phyloP scores from a whole-genome alignment of 2,329 filamentous ascomycete species.

The Diaporthe vaccinii region DNA sequence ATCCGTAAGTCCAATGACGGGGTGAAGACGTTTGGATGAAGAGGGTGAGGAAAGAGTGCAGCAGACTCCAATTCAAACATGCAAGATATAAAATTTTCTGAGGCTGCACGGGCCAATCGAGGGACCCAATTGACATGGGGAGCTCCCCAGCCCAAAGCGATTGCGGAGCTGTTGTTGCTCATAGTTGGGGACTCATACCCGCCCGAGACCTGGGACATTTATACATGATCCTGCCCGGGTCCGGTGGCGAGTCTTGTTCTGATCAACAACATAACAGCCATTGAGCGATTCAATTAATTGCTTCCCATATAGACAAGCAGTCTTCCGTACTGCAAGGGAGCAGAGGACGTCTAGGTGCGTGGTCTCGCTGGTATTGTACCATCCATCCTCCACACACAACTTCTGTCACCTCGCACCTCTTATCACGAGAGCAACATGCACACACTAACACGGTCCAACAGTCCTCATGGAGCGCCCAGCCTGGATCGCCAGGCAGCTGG shows the following conservation, averaged over 20 bases:
- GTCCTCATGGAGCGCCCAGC: slow-evolving; percentile 40
- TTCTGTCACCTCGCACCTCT: neutral
- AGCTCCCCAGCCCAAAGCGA: slow-evolving; percentile 18
- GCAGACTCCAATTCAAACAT: neutral
- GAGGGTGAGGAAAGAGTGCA: neutral
- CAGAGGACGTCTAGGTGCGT: slow-evolving; percentile 1
- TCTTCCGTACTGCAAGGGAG: neutral
- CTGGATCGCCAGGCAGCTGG: slow-evolving; percentile 41
- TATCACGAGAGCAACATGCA: neutral
- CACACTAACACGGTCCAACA: neutral
- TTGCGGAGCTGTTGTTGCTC: slow-evolving; percentile 37
- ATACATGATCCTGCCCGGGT: neutral
- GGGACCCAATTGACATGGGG: slow-evolving; percentile 20
- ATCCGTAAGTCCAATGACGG: neutral
- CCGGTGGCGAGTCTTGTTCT: slow-evolving; percentile 3
- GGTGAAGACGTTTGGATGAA: neutral
- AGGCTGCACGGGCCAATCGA: slow-evolving; percentile 34
- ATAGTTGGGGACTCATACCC: neutral
- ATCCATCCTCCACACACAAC: neutral
- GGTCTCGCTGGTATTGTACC: neutral
- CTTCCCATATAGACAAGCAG: neutral
- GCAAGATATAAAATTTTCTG: slow-evolving; percentile 37
- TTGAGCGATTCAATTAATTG: neutral
- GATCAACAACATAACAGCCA: neutral
- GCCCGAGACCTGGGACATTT: neutral